A percentile compares a stretch with the other conserved stretches of the same genome.
Conservation (phyloP, 2,329 filamentous ascomycete species). For the Microsporum canis region DNA sequence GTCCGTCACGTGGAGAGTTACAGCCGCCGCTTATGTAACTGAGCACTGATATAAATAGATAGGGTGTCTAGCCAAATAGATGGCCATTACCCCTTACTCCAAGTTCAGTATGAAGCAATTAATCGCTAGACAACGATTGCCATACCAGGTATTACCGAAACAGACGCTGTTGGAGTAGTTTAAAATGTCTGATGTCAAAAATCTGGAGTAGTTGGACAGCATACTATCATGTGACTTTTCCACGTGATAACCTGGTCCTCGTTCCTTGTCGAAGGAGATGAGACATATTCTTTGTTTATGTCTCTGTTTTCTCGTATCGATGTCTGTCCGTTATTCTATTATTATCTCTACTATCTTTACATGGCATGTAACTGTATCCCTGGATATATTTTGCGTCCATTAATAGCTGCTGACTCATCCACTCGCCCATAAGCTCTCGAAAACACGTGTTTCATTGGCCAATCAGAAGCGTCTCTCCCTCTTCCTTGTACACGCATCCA, state of each 20-base stretch:
- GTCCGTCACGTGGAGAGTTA: not conserved
- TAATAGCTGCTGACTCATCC: not conserved
- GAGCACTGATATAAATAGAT: not conserved
- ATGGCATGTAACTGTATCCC: not conserved
- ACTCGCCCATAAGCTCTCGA: not conserved
- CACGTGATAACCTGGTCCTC: not conserved
- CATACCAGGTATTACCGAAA: too few species aligned
- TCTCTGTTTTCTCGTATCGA: not conserved
- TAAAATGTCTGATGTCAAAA: too few species aligned
- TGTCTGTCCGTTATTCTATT: not conserved
- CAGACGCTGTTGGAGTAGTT: too few species aligned
- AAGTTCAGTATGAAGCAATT: too few species aligned
- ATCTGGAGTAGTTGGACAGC: too few species aligned
- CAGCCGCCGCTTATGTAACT: not conserved
- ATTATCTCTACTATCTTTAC: not conserved
- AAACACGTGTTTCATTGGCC: slow-evolving; percentile 1
- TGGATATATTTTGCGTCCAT: not conserved
- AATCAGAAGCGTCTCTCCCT: not conserved
- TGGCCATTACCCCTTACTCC: not conserved
- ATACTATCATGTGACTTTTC: not conserved
- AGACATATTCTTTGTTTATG: not conserved
- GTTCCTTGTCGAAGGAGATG: not conserved
- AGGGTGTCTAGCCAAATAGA: not conserved
- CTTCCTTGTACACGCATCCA: not conserved
- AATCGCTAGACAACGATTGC: too few species aligned